phyloP scores from a whole-genome alignment of 2,329 filamentous ascomycete genomes.

The Corinectria fuckeliana region DNA sequence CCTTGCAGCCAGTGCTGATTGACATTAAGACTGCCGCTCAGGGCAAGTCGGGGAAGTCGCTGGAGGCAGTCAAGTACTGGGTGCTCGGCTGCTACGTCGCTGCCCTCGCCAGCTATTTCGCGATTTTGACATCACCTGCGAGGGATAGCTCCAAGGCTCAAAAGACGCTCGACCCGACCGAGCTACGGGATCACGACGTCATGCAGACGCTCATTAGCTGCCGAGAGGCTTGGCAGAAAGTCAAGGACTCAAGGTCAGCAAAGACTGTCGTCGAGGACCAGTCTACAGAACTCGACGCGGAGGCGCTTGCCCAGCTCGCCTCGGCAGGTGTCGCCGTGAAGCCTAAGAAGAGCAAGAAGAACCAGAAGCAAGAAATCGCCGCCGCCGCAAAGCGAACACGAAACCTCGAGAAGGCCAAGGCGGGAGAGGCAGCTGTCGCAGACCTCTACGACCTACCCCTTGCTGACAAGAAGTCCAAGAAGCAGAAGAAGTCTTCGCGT shows the following conservation, averaged over 20 bases:
- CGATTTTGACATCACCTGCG: constrained; percentile 83
- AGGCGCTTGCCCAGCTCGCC: constrained; percentile 35
- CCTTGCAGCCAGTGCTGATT: constrained; percentile 71
- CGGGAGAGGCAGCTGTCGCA: constrained; percentile 73
- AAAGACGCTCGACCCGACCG: constrained; percentile 73
- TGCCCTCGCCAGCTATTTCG: constrained; percentile 91
- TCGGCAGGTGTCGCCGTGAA: constrained; percentile 36
- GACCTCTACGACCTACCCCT: constrained; percentile 70
- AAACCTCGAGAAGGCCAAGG: constrained; percentile 57
- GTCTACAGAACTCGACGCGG: constrained; percentile 29
- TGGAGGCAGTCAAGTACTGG: constrained; percentile 76
- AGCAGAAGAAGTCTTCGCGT: constrained; percentile 38
- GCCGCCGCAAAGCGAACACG: constrained; percentile 48
- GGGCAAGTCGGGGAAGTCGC: constrained; percentile 55
- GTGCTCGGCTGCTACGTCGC: constrained; percentile 86
- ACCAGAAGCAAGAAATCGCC: constrained; percentile 46
- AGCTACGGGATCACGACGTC: constrained; percentile 86
- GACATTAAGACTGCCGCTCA: constrained; percentile 65
- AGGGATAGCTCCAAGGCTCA: constrained; percentile 60
- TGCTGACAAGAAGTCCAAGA: constrained; percentile 55
- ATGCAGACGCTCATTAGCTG: constrained; percentile 86
- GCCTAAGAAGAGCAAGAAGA: constrained; percentile 39
- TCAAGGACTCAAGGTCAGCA: constrained; percentile 67
- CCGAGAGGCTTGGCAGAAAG: constrained; percentile 78
- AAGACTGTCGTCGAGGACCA: constrained; percentile 46